These are phyloP conservation scores for Abortiporus biennis DNA, from an alignment of 1,284 basidiomycete species.

Conservation along the genomic window DNA sequence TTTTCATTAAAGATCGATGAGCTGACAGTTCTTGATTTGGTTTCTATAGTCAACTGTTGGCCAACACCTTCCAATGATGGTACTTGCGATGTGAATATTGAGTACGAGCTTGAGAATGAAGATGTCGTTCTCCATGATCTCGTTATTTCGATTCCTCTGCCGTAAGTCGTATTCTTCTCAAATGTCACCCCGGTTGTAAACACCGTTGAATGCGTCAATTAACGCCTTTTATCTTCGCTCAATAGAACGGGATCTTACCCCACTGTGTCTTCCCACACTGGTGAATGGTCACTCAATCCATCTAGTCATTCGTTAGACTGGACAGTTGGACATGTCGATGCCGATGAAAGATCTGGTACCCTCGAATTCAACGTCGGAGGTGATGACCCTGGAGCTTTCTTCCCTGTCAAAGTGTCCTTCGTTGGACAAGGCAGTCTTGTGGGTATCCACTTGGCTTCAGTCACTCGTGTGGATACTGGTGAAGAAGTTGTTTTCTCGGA, in stretches of 20 bases:
- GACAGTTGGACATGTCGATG: conserved; percentile 62
- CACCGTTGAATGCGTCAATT: neutral
- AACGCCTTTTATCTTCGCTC: conserved; percentile 7
- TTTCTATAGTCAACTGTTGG: conserved; percentile 84
- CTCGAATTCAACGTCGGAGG: conserved; percentile 87
- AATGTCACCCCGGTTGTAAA: conserved; percentile 1
- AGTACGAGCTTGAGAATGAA: conserved; percentile 92
- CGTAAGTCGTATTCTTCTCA: conserved; percentile 50
- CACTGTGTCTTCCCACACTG: conserved; percentile 73
- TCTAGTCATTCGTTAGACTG: conserved; percentile 79
- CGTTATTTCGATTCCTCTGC: conserved; percentile 87
- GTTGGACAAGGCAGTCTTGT: conserved; percentile 74
- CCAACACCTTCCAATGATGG: conserved; percentile 89
- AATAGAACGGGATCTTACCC: conserved; percentile 77
- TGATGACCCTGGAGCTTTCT: conserved; percentile 82
- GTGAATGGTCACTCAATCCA: conserved; percentile 79
- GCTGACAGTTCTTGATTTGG: conserved; percentile 4
- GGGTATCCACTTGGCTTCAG: conserved; percentile 57
- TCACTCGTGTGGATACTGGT: conserved; percentile 52
- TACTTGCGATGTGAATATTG: conserved; percentile 89
- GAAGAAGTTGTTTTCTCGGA: conserved; percentile 69
- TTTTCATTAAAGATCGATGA: conserved; percentile 1
- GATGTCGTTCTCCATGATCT: conserved; percentile 79
- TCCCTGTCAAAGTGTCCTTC: conserved; percentile 88
- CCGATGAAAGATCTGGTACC: conserved; percentile 64